Base-by-base conservation (phyloP, 345 rosid species). In the Aethionema arabicum region DNA sequence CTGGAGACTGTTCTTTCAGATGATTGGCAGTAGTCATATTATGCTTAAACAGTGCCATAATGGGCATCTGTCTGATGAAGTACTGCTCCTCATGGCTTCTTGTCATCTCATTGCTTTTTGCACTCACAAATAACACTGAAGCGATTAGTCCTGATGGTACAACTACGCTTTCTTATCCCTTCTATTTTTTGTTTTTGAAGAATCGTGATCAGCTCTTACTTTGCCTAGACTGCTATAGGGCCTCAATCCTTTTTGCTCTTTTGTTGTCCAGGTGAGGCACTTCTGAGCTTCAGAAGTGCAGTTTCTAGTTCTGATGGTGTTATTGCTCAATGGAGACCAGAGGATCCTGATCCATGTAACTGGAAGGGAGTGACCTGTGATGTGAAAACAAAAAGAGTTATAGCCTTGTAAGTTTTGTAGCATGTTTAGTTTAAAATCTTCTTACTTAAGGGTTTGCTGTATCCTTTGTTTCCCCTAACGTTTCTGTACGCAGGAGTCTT, bases 361-460 rank as follows among this genome's bases (percentile, higher is more conserved):
- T 93, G 99, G 99, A 84, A 82, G 72, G 97, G 99, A 50, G 95
- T 93, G 64, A 76, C 76, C 45, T 93, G 99, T 65, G 90, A 90
- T 79, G 35, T 5, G 2, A 81, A 76, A 67, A 77, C 91, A 49
- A 90, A 90, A 85, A 82, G 87, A 83, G 99, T 93, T 42, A 67
- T 79, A 50, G 66, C 76, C 73, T 69, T 93, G 99, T 93, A 77
- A 84, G 96, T 79, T 61, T 72, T 65, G 48, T 52, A 56, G 35
- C 32, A 45, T 46, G 16, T 49, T 55, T 67, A 5, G 53, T 21
- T 53, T 44, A 38, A 31, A 16, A 5, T 61, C 11, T 38, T 61
- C 33, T 43, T 38, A 33, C 8, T 38, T 37, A 27, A 15, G 32
- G 35, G 44, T 53, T 12, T 44, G 33, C 29, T 43, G 61, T 55